phyloP scores from a whole-genome alignment of 805 yeast genomes.

The Wickerhamiella shivajii region DNA sequence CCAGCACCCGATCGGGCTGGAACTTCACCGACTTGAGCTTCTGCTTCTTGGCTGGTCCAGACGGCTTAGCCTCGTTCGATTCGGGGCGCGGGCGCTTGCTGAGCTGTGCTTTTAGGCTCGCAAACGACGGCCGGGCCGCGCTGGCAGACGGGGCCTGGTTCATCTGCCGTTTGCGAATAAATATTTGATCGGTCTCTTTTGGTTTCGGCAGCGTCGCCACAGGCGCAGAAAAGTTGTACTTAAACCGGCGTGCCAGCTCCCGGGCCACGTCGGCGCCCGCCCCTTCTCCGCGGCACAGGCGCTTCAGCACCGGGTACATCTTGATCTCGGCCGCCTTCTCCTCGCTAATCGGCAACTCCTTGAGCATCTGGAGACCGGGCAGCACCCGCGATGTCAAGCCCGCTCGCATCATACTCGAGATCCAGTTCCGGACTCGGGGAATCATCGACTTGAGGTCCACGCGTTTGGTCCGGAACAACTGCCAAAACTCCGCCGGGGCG shows the following conservation, averaged over 20 bases:
- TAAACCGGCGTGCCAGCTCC: conserved; percentile 1
- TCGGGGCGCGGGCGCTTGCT: not conserved
- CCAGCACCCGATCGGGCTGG: too few relatives aligned
- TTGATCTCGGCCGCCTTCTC: conserved; percentile 9
- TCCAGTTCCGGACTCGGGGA: conserved; percentile 16
- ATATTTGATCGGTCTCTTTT: not conserved
- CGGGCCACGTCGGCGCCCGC: conserved; percentile 8
- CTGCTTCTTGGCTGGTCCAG: too few relatives aligned
- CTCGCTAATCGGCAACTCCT: conserved; percentile 6
- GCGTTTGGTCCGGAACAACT: not conserved
- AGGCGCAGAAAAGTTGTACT: too few relatives aligned
- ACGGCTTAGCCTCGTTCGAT: too few relatives aligned
- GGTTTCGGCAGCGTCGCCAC: not conserved
- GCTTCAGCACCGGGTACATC: conserved; percentile 6
- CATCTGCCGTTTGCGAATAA: not conserved
- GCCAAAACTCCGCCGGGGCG: conserved; percentile 9
- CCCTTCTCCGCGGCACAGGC: not conserved
- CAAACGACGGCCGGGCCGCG: not conserved
- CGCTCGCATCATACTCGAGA: conserved; percentile 11
- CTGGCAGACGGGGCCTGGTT: too few relatives aligned
- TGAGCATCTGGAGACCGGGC: conserved; percentile 10
- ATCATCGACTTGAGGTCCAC: conserved; percentile 6
- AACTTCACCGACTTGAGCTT: too few relatives aligned
- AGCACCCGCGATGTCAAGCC: conserved; percentile 3
- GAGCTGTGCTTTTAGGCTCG: not conserved